These are phyloP conservation scores for Peronospora tabacina DNA, from an alignment of 352 stramenopile species.

Conservation along the genomic window DNA sequence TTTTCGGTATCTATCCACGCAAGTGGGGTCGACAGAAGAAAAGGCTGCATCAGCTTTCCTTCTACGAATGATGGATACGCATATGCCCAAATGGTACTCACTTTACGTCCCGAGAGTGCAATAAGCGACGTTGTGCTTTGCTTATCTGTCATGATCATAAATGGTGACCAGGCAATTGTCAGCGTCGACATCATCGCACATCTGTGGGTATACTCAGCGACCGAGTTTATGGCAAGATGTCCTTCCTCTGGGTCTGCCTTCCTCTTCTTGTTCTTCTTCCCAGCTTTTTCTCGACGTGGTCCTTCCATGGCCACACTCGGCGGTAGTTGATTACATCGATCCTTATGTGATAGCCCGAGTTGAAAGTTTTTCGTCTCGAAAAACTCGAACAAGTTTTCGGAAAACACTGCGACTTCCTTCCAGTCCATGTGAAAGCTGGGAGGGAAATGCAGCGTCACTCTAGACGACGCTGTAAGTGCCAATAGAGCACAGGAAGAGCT, in stretches of 20 bases:
- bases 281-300: conserved; percentile 18
- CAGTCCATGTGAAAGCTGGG: conserved; percentile 79
- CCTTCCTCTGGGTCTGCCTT: conserved; percentile 11
- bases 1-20: conserved; percentile 64
- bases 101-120: conserved; percentile 48
- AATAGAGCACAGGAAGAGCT: conserved; percentile 65
- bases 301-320: conserved; percentile 18
- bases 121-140: conserved; percentile 54
- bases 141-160: conserved; percentile 36
- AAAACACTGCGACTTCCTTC: conserved; percentile 63
- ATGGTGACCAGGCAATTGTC: conserved; percentile 63
- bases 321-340: conserved; percentile 14
- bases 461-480: conserved; percentile 45
- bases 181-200: conserved; percentile 57
- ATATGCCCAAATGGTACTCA: conserved; percentile 71
- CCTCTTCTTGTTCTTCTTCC: conserved; percentile 17
- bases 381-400: conserved; percentile 59
- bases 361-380: conserved; percentile 39
- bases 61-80: conserved; percentile 34
- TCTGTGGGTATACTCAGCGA: conserved; percentile 52
- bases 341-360: conserved; percentile 17
- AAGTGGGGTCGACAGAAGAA: conserved; percentile 36
- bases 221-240: conserved; percentile 21
- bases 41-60: conserved; percentile 12
- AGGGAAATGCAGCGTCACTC: conserved; percentile 63